Base-by-base conservation (phyloP, 1,284 basidiomycete species). In the Cutaneotrichosporon dermatis region DNA sequence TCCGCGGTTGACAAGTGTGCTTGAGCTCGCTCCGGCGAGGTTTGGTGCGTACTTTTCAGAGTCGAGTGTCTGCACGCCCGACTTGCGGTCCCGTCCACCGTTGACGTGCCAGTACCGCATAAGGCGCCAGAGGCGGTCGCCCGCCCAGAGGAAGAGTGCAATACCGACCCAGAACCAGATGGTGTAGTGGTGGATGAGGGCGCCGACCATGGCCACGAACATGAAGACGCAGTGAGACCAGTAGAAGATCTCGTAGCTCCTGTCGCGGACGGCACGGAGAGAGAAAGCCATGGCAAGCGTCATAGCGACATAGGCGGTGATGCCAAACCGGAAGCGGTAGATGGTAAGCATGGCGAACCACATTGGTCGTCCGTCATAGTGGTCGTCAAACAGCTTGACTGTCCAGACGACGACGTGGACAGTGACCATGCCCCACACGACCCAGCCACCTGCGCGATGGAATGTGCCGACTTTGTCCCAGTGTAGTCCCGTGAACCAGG, bases 161-260 rank as follows among this genome's bases (percentile, higher is more conserved):
- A 80, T 81, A 74, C 84, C 86, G 75, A 83, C 84, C 76, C 83
- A 84, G 59, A 79, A 78, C 66, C 79, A 80, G 12, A 82, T 78
- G 4, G 84, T 81, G 6, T 86, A 85, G 68, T 89, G 87, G 70
- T 90, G 89, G 0, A 89, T 35, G n/a, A 57, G 75, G 6, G 84
- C 86, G 54, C 51, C 51, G 42, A 59, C 34, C 52, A 90, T 79
- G 39, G 84, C 85, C n/a, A 82, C 68, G 33, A 87, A 83, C 25
- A 87, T 83, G 40, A 88, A 80, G 45, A 87, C 69, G 58, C 91
- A 72, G 70, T 93, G 90, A 4, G 83, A 72, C 61, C 83, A 77
- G 73, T 89, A 92, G 79, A 93, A 93, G 13, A 79, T 72, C 73
- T 91, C 90, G 76, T 92, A 93, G 67, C 84, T 83, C 11, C 80